Conservation (phyloP, 73 alveolate genomes). For the Paramecium primaurelia region DNA sequence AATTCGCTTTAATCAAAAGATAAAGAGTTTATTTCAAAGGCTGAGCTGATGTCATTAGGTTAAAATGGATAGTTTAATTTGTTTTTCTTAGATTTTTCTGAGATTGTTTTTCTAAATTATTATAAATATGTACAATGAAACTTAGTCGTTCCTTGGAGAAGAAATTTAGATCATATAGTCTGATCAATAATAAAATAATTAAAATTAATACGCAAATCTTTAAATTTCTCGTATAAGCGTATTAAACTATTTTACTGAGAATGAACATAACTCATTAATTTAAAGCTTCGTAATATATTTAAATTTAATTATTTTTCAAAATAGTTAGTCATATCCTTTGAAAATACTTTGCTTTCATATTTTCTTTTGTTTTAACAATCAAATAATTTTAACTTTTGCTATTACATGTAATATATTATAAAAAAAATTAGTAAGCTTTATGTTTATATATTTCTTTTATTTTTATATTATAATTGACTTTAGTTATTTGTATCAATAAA, state of each 20-base stretch:
- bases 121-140: neutral
- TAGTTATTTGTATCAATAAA: no score
- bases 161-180: neutral
- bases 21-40: neutral
- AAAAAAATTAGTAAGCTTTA: no score
- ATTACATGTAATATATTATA: no score
- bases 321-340: no score
- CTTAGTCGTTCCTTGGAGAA: neutral
- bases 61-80: neutral
- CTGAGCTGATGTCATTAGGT: neutral
- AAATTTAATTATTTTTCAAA: no score
- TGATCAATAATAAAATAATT: neutral
- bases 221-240: neutral
- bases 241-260: neutral
- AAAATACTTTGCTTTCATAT: no score
- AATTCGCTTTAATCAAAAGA: neutral
- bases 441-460: no score
- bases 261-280: neutral
- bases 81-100: neutral
- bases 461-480: no score
- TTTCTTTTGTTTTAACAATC: no score
- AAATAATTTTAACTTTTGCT: no score
- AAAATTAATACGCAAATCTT: neutral
- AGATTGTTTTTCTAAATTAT: neutral
- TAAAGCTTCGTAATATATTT: neutral